phyloP scores from a whole-genome alignment of 2,329 filamentous ascomycete species.

The Fusarium nodosum region DNA sequence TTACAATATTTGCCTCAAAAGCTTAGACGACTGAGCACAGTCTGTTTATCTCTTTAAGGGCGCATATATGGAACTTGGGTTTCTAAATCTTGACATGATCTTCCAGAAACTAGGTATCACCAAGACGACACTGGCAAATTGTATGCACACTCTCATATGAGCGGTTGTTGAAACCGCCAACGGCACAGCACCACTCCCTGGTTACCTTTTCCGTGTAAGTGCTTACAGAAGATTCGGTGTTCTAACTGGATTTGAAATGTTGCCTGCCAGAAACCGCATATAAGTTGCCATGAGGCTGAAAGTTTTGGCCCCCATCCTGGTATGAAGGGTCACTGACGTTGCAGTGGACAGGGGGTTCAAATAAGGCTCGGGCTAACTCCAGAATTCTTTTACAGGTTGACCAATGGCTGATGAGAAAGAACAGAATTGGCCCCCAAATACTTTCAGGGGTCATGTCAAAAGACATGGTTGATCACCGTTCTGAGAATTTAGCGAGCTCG shows the following conservation, averaged over 20 bases:
- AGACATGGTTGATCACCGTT: not conserved
- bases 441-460: not conserved
- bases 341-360: not conserved
- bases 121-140: not conserved
- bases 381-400: not conserved
- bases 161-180: not conserved
- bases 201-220: not conserved
- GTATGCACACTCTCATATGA: not conserved
- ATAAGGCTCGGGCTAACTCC: slow-evolving; percentile 1
- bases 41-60: no score
- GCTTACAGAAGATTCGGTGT: not conserved
- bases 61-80: not conserved
- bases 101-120: not conserved
- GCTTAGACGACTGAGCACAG: not conserved
- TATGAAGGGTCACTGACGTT: not conserved
- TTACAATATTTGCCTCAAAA: not conserved
- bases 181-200: not conserved
- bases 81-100: not conserved
- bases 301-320: not conserved
- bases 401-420: not conserved
- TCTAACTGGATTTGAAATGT: not conserved
- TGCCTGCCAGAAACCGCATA: not conserved
- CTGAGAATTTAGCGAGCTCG: not conserved
- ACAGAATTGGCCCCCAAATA: not conserved
- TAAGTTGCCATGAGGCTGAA: slow-evolving; percentile 8